These are phyloP conservation scores for Leccinum longicurvipes DNA, from an alignment of 768 basidiomycete species.

Conservation along the genomic window DNA sequence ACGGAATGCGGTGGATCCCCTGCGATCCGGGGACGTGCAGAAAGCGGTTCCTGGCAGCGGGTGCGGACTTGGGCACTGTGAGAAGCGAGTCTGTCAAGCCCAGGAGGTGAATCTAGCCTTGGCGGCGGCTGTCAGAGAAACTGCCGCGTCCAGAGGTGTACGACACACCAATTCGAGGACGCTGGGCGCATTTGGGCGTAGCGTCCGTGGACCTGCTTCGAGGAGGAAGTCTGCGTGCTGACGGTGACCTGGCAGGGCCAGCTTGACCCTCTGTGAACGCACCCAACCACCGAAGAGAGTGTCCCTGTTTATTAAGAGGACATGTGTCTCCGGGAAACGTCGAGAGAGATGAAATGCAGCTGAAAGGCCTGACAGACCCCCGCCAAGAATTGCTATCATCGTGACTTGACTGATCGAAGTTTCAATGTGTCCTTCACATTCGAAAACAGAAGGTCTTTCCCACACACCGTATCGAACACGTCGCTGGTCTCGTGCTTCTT, in stretches of 20 bases:
- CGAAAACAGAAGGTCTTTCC: conserved; percentile 8
- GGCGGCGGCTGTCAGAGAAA: conserved; percentile 10
- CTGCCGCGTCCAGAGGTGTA: conserved; percentile 3
- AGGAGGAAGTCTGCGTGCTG: conserved; percentile 50
- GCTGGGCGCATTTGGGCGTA: conserved; percentile 71
- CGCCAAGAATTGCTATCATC: conserved; percentile 68
- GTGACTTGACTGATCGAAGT: neutral
- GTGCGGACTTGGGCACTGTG: conserved; percentile 60
- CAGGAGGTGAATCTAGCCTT: conserved; percentile 71
- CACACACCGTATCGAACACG: conserved; percentile 25
- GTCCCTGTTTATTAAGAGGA: conserved; percentile 70
- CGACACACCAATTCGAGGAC: conserved; percentile 72
- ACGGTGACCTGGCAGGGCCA: conserved; percentile 29
- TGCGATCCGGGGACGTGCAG: conserved; percentile 51
- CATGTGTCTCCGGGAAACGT: conserved; percentile 52
- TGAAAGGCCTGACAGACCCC: conserved; percentile 78
- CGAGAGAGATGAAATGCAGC: conserved; percentile 75
- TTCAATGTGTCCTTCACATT: too few species aligned
- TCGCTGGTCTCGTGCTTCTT: conserved; percentile 8
- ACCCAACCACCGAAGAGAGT: conserved; percentile 85
- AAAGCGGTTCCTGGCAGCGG: conserved; percentile 77
- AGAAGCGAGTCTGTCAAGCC: conserved; percentile 57
- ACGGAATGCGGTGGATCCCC: conserved; percentile 54
- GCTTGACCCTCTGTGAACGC: conserved; percentile 49
- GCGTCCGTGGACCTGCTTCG: conserved; percentile 84